Percentiles rank a stretch among this genome's conserved stretches.
Conservation (phyloP, 306 rosid species). For the Pterocarpus santalinus region DNA sequence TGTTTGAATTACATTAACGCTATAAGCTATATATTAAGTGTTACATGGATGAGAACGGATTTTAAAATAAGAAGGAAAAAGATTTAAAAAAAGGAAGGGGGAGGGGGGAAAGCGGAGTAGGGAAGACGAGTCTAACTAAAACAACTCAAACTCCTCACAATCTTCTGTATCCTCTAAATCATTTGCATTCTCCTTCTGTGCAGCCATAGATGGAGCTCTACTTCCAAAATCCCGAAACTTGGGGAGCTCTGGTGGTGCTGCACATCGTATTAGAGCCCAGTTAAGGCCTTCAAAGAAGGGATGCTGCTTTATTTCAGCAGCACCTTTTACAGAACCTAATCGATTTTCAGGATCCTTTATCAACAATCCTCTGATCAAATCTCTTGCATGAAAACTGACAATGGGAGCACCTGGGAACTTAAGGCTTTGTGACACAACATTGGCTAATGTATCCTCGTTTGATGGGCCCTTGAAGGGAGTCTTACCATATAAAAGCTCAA, state of each 20-base stretch:
- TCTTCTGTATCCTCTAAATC: conserved; percentile 69
- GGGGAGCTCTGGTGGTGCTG: conserved; percentile 91
- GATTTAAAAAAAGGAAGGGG: not conserved
- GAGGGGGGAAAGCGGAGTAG: conserved; percentile 11
- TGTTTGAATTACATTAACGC: conserved; percentile 59
- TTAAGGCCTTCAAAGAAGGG: conserved; percentile 95
- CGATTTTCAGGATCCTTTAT: conserved; percentile 92
- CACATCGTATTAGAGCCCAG: conserved; percentile 97
- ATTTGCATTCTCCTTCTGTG: conserved; percentile 63
- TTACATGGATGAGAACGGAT: conserved; percentile 44
- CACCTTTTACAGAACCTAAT: conserved; percentile 92
- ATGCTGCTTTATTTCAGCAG: conserved; percentile 93
- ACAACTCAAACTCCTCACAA: conserved; percentile 77
- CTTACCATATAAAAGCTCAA: conserved; percentile 91
- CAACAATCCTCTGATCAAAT: conserved; percentile 82
- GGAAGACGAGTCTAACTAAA: conserved; percentile 60
- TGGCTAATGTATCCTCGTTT: conserved; percentile 85
- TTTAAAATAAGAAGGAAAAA: conserved; percentile 44
- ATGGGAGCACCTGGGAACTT: conserved; percentile 86
- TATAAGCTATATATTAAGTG: conserved; percentile 66
- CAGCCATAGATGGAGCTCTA: conserved; percentile 50
- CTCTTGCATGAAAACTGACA: conserved; percentile 92
- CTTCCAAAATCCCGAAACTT: conserved; percentile 64
- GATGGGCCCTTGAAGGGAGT: conserved; percentile 91
- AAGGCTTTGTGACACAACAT: conserved; percentile 83